Percentiles rank a stretch among this genome's conserved stretches.
Conservation (phyloP, 345 rosid species). For the Hypericum androsaemum region DNA sequence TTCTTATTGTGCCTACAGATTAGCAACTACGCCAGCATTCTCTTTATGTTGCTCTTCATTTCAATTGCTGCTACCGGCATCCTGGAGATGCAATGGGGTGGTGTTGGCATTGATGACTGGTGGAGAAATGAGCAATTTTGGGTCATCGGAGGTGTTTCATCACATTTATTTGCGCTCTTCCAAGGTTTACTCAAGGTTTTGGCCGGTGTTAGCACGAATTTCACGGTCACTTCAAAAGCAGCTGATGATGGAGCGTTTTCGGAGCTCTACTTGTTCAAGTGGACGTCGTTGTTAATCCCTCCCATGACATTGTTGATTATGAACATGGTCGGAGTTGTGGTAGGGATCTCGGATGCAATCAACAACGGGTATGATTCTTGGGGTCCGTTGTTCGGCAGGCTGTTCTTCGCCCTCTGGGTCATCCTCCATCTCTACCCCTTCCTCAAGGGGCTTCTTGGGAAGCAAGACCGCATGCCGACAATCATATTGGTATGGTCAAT, state of each 20-base stretch:
- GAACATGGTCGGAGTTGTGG: slow-evolving; percentile 2
- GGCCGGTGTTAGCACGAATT: slow-evolving; percentile 4
- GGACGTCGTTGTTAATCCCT: slow-evolving; percentile 2
- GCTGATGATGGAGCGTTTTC: slow-evolving; percentile 3
- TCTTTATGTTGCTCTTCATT: slow-evolving; percentile 2
- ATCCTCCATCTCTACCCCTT: slow-evolving; percentile 1
- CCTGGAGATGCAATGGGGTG: slow-evolving; percentile 6
- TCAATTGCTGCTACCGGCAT: slow-evolving; percentile 1
- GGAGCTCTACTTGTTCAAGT: slow-evolving; percentile 4
- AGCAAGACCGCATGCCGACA: slow-evolving; percentile 2
- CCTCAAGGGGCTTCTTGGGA: slow-evolving; percentile 1
- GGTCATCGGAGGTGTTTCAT: slow-evolving; percentile 2
- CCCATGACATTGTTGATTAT: slow-evolving; percentile 1
- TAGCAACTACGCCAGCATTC: slow-evolving; percentile 4
- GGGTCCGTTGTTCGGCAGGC: slow-evolving; percentile 3
- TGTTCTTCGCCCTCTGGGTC: slow-evolving; percentile 3
- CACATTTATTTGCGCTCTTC: slow-evolving; percentile 3
- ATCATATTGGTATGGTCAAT: slow-evolving; percentile 1
- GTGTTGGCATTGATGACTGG: background rate
- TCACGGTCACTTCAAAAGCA: slow-evolving; percentile 4
- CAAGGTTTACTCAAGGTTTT: slow-evolving; percentile 5
- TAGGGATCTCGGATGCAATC: slow-evolving; percentile 1
- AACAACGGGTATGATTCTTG: slow-evolving; percentile 2
- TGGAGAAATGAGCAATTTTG: slow-evolving; percentile 6
- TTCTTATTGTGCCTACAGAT: background rate